These are phyloP conservation scores for Pseudogymnoascus destructans DNA, from an alignment of 2,329 filamentous ascomycete species.

Conservation along the genomic window DNA sequence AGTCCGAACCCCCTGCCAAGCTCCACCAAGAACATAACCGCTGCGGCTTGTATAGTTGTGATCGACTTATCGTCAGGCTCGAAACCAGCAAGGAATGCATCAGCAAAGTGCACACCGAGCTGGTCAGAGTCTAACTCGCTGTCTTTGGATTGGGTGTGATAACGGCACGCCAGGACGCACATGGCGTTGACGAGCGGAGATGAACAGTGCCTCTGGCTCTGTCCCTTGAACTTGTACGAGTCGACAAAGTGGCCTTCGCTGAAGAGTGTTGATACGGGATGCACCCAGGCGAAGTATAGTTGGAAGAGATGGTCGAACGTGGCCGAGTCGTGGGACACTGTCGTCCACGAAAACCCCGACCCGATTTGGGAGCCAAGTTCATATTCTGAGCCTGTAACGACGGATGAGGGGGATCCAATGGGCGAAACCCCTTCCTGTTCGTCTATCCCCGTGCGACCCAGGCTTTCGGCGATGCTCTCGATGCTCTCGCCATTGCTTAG, in stretches of 20 bases:
- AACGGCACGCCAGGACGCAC: slow-evolving; percentile 26
- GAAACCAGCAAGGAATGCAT: slow-evolving; percentile 18
- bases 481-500: slow-evolving; percentile 23
- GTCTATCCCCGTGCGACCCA: slow-evolving; percentile 18
- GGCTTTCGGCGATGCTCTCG: slow-evolving; percentile 22
- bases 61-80: slow-evolving; percentile 18
- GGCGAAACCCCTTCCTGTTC: slow-evolving; percentile 20
- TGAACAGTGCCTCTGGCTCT: slow-evolving; percentile 21
- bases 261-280: slow-evolving; percentile 27
- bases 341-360: slow-evolving; percentile 21
- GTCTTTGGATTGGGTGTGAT: slow-evolving; percentile 17
- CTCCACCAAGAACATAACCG: slow-evolving; percentile 25
- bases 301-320: slow-evolving; percentile 24
- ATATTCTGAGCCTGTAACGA: slow-evolving; percentile 18
- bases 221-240: slow-evolving; percentile 19
- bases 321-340: slow-evolving; percentile 19
- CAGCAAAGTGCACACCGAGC: slow-evolving; percentile 20
- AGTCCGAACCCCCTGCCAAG: slow-evolving; percentile 19
- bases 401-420: slow-evolving; percentile 16
- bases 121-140: slow-evolving; percentile 19
- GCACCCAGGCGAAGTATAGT: slow-evolving; percentile 27
- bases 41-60: slow-evolving; percentile 24
- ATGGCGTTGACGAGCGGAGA: slow-evolving; percentile 24
- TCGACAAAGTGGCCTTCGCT: slow-evolving; percentile 23
- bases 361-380: slow-evolving; percentile 7